Evolutionary conservation across 352 stramenopile species (phyloP), one percentile per base, ranked within the genome.

Genomic region (Globisporangium viniferum): DNA sequence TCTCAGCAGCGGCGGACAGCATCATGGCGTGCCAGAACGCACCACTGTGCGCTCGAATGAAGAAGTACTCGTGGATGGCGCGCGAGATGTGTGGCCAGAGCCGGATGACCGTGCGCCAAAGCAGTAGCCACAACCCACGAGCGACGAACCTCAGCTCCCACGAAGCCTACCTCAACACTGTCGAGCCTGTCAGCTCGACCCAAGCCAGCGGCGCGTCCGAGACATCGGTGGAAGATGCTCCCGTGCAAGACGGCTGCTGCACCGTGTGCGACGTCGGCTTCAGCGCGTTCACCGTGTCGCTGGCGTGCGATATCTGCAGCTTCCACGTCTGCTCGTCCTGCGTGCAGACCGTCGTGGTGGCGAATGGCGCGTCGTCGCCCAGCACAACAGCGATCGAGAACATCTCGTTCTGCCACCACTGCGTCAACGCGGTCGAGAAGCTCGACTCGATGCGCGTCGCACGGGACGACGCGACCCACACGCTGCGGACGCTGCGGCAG

Each of bases 51-150:
- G 72, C 69, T 12, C 67, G 66, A 14, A 59, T 49, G 33, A 78
- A 76, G 59, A 81, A 78, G 62, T 61, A 77, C 24, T 64, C 60
- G 54, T 81, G 74, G 74, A 67, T 66, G 55, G 57, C 65, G 12
- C 68, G 74, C 5, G 71, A 84, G n/a, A 67, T 72, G 31, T 29
- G 64, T 5, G 54, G 29, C 14, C 54, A 22, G 39, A 33, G 6
- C 24, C 14, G 12, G 12, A 14, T 1, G 36, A 35, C 36, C 5
- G 15, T 5, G 6, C 44, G 15, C 41, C 41, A 49, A 22, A 33
- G 2, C n/a, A 60, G 15, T 49, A 12, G 24, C 3, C 14, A n/a
- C 15, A 48, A 48, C 41, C 15, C 41, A 15, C 14, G 44, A 51
- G 44, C 18, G 1, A 24, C 44, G 20, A 51, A 3, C 18, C 18